Conservation (phyloP, 2,329 filamentous ascomycete species). For the Graphilbum ipis-grandicollis region DNA sequence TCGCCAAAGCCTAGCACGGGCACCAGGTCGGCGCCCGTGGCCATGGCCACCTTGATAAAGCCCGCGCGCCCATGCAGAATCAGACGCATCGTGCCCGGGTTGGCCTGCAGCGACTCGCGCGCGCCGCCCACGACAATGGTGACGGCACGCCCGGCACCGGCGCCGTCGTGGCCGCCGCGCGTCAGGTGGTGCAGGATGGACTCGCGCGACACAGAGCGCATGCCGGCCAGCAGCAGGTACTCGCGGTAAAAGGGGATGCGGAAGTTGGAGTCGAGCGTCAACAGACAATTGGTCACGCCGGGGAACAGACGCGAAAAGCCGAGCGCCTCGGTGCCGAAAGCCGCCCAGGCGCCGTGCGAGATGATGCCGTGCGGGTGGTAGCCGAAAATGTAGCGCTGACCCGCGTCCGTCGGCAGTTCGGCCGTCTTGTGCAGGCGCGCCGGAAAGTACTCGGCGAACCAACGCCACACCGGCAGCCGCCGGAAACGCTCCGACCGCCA, state of each 20-base stretch:
- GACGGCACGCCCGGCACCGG: conserved; percentile 87
- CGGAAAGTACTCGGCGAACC: conserved; percentile 88
- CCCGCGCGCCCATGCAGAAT: conserved; percentile 75
- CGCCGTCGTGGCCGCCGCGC: conserved; percentile 56
- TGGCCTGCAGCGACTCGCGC: conserved; percentile 76
- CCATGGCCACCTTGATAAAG: conserved; percentile 84
- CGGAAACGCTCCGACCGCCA: conserved; percentile 63
- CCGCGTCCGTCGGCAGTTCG: conserved; percentile 56
- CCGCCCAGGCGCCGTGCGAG: conserved; percentile 83
- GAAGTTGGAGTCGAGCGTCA: conserved; percentile 95
- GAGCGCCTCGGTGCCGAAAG: conserved; percentile 79
- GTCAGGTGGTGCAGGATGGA: conserved; percentile 81
- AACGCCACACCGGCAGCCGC: conserved; percentile 59
- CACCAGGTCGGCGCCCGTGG: conserved; percentile 83
- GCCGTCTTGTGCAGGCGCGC: conserved; percentile 73
- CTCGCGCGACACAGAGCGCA: conserved; percentile 78
- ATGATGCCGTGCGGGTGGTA: conserved; percentile 96
- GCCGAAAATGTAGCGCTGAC: conserved; percentile 91
- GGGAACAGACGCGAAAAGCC: conserved; percentile 80
- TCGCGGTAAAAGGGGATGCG: conserved; percentile 86
- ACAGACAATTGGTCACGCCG: conserved; percentile 80
- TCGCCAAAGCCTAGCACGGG: conserved; percentile 88
- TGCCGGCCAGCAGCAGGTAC: conserved; percentile 76
- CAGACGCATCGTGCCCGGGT: conserved; percentile 58
- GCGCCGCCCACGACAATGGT: conserved; percentile 93